These are phyloP conservation scores for Euptelea pleiosperma DNA, from an alignment of 164 flowering plant genomes.

Conservation along the genomic window DNA sequence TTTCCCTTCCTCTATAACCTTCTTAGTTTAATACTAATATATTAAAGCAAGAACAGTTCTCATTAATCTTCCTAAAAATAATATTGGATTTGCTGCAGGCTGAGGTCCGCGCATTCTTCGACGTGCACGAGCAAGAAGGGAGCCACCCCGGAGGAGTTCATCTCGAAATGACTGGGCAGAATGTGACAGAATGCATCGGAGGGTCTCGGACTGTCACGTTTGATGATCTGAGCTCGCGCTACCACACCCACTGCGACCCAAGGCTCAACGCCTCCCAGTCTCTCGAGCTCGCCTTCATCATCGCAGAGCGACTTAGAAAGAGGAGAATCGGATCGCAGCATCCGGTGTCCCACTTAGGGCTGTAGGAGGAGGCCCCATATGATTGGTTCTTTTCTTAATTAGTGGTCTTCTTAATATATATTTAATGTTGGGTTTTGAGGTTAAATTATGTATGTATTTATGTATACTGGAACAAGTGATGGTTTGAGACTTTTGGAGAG, in stretches of 20 bases:
- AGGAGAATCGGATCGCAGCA: slow-evolving; percentile 53
- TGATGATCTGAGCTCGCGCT: slow-evolving; percentile 81
- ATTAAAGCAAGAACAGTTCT: too few relatives aligned
- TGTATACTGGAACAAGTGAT: too few relatives aligned
- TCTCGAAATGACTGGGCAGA: slow-evolving; percentile 88
- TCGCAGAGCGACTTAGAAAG: slow-evolving; percentile 81
- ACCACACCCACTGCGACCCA: slow-evolving; percentile 94
- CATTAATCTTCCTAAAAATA: too few relatives aligned
- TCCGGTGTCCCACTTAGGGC: slow-evolving; percentile 25
- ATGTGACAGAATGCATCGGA: slow-evolving; percentile 91
- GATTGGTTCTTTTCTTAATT: slow-evolving; percentile 10
- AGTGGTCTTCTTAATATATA: slow-evolving; percentile 4
- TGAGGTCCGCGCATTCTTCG: slow-evolving; percentile 89
- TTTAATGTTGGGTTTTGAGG: too few relatives aligned
- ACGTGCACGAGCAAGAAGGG: slow-evolving; percentile 92
- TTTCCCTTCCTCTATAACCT: too few relatives aligned
- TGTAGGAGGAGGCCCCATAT: slow-evolving; percentile 13
- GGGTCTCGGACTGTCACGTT: slow-evolving; percentile 86
- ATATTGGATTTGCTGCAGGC: slow-evolving; percentile 33
- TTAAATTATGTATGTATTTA: too few relatives aligned
- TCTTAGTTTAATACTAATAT: too few relatives aligned
- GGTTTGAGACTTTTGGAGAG: too few relatives aligned
- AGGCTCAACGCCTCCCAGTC: slow-evolving; percentile 91
- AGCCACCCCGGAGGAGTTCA: slow-evolving; percentile 90
- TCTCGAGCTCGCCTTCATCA: slow-evolving; percentile 86